Conservation (phyloP, 108 stramenopile genomes). For the Cyclotella atomus region DNA sequence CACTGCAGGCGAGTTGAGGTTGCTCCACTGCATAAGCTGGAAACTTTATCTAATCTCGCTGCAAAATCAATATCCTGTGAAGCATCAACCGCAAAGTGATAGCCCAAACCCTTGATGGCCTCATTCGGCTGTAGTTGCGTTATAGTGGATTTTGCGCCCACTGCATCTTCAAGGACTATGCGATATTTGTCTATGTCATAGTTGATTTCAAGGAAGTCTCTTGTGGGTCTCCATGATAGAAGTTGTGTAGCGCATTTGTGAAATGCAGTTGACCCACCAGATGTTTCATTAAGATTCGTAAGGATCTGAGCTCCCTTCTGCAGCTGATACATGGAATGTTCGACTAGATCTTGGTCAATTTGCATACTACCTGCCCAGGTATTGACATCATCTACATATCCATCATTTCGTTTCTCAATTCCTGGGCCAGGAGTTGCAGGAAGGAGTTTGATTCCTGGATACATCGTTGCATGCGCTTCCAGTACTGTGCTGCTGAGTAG, state of each 20-base stretch:
- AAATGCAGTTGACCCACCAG: not conserved
- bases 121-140: not conserved
- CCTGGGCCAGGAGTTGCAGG: not conserved
- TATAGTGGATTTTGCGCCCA: not conserved
- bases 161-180: not conserved
- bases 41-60: not conserved
- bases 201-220: not conserved
- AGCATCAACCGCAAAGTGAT: not conserved
- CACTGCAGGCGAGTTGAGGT: not conserved
- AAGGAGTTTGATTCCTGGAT: not conserved
- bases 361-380: not conserved
- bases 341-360: too few relatives aligned
- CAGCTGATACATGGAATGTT: too few relatives aligned
- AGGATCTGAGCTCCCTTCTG: too few relatives aligned
- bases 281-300: not conserved
- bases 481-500: not conserved
- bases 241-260: conserved; percentile 18
- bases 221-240: not conserved
- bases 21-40: not conserved
- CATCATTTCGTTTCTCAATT: not conserved
- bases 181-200: not conserved
- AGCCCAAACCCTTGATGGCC: too few relatives aligned
- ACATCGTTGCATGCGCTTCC: not conserved
- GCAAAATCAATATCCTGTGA: not conserved
- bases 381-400: conserved; percentile 26